These are phyloP conservation scores for Fusarium newnesense DNA, from an alignment of 2,329 filamentous ascomycete genomes.

Conservation along the genomic window DNA sequence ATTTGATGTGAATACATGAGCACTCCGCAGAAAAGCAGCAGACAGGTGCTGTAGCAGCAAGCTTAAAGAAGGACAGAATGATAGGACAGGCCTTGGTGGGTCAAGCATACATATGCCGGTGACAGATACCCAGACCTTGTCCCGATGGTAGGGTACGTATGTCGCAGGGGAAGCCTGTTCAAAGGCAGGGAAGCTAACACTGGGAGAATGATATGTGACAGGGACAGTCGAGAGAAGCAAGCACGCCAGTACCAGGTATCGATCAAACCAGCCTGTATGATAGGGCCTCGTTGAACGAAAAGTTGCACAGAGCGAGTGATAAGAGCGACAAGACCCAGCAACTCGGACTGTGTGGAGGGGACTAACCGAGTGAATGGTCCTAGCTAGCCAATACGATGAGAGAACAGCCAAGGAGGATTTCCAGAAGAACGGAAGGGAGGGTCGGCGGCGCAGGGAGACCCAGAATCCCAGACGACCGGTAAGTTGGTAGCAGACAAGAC, in stretches of 20 bases:
- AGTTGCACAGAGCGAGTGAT: background rate
- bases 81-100: constrained; percentile 22
- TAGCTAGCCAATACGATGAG: constrained; percentile 29
- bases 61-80: constrained; percentile 3
- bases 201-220: constrained; percentile 19
- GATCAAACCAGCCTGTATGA: constrained; percentile 10
- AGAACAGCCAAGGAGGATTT: constrained; percentile 31
- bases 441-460: constrained; percentile 20
- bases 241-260: background rate
- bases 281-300: constrained; percentile 24
- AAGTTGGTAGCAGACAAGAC: constrained; percentile 27
- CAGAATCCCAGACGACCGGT: constrained; percentile 36
- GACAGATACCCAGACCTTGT: constrained; percentile 26
- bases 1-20: constrained; percentile 36
- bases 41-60: constrained; percentile 9
- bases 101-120: constrained; percentile 37
- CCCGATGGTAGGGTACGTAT: constrained; percentile 35
- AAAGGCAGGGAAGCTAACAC: background rate
- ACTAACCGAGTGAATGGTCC: constrained; percentile 15
- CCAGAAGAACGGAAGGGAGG: constrained; percentile 44
- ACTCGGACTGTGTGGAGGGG: constrained; percentile 39
- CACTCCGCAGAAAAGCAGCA: constrained; percentile 3
- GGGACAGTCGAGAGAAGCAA: constrained; percentile 4
- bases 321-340: constrained; percentile 14
- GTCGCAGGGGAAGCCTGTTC: constrained; percentile 8